Evolutionary conservation across 2,329 filamentous ascomycete genomes (phyloP), one percentile per base, ranked within the genome.

Genomic region (Trichoderma aggressivum): DNA sequence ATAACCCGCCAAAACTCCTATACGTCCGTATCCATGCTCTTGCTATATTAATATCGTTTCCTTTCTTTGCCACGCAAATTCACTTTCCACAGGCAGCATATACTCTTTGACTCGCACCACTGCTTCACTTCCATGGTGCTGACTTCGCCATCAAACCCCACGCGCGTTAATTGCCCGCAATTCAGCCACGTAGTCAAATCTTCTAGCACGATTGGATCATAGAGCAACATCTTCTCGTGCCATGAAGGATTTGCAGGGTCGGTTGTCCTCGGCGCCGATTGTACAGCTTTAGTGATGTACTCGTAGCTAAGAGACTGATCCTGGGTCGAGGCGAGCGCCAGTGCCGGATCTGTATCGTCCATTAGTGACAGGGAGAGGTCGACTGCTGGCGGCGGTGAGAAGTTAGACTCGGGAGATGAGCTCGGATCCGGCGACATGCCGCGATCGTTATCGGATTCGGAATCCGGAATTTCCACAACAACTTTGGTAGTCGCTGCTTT

Each of bases 191-290:
- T 82, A 0, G 94, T 88, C 16, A 99, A 83, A 74, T 98, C 94
- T 80, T 98, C 95, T 0, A 98, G 81, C 1, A 96, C 86, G 56
- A 99, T 91, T 0, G 95, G 94, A 76, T 98, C 94, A 78, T 97
- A 98, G 79, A 98, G 88, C 7, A 98, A 84, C 60, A 99, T 98
- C 82, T 94, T 97, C 81, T 98, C 94, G 75, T 97, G 86, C 93
- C 94, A 98, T 2, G 89, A 94, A 16, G 89, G 89, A 3, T 85
- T 78, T 7, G 74, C 73, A 1, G 85, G 81, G 74, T 90, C 83
- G 5, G 76, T 83, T 0, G 86, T 84, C 14, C 83, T 83, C 3
- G 88, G 84, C 5, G 85, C 83, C 1, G 82, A 81, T 10, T 77
- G 86, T 11, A 91, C 82, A 1, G 88, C 89, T 50, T 82, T 81